Base-by-base conservation (phyloP, 768 basidiomycete species). In the Boletus insuetus region DNA sequence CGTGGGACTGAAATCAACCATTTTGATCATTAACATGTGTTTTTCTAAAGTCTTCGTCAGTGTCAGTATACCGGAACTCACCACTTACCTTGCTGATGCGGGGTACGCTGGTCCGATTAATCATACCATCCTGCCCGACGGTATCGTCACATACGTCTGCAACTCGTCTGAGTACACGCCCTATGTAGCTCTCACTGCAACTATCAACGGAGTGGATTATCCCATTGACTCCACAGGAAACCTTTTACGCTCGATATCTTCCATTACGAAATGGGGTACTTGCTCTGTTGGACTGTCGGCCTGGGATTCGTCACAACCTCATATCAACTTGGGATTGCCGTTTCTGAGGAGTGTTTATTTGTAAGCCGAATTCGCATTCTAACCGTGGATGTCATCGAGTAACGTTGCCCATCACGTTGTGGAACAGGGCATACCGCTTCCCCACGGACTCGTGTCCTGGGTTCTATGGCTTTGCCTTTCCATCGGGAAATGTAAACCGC, bases 381-480 rank as follows among this genome's bases (percentile, higher is more conserved):
- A 14, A 13, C 34, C 34, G n/a, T 8, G 0, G 3, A 6, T 4
- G 24, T 3, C 29, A 19, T 26, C 43, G 9, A 29, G n/a, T 11
- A 29, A 17, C 6, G 19, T 16, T 20, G 11, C 34, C 53, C 31
- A 50, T 37, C 46, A 42, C 19, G 13, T 42, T 38, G 44, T 46
- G 10, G 44, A 40, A 16, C 40, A 68, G 66, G 44, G 66, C 68
- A 5, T 68, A 69, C 34, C 67, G 67, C 22, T 69, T 68, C 42
- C 68, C 63, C 16, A 68, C 65, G 26, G 63, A 40, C 22, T 54
- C 49, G 22, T 69, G 68, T 44, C 65, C 67, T 10, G 68, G 59
- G 38, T 69, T 55, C 55, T 68, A 64, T 31, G 60, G 63, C 19
- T 68, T 68, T 26, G 65, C 65, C 6, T 69, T 69, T 35, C 67